Conservation (phyloP, 2,329 filamentous ascomycete species). For the Trichoderma asperellum region DNA sequence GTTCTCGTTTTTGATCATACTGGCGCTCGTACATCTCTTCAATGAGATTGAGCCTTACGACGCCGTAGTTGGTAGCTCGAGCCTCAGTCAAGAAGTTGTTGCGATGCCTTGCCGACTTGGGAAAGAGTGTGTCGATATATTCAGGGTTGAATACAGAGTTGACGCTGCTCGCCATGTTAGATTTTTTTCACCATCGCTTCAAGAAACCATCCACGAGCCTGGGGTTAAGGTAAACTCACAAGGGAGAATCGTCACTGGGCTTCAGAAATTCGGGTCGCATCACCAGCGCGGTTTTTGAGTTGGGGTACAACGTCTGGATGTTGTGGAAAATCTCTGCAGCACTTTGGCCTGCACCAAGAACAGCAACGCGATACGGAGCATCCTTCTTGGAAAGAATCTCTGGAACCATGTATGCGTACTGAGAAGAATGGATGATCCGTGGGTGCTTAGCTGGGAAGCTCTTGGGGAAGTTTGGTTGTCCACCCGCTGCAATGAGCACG, state of each 20-base stretch:
- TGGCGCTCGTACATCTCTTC: conserved; percentile 86
- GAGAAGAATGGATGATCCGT: conserved; percentile 83
- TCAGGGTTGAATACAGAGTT: conserved; percentile 96
- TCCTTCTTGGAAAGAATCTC: conserved; percentile 60
- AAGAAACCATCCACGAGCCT: neutral
- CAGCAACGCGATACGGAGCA: conserved; percentile 72
- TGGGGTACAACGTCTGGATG: conserved; percentile 79
- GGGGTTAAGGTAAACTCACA: conserved; percentile 59
- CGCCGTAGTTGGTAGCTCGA: conserved; percentile 89
- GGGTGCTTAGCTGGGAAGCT: conserved; percentile 71
- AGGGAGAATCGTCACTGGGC: conserved; percentile 94
- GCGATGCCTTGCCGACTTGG: conserved; percentile 66
- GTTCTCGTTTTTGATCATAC: conserved; percentile 79
- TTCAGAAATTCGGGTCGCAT: conserved; percentile 83
- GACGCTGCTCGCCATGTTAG: conserved; percentile 62
- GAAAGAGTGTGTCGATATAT: conserved; percentile 76
- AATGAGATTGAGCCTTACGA: conserved; percentile 87
- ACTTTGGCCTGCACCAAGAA: conserved; percentile 88
- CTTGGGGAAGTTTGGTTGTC: conserved; percentile 70
- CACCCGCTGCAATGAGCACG: conserved; percentile 64
- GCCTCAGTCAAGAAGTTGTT: conserved; percentile 66
- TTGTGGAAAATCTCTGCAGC: conserved; percentile 96
- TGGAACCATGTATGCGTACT: conserved; percentile 71
- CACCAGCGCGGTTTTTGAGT: conserved; percentile 74
- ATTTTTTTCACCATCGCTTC: neutral